These are phyloP conservation scores for Argentina anserina DNA, from an alignment of 306 rosid genomes.

Conservation along the genomic window DNA sequence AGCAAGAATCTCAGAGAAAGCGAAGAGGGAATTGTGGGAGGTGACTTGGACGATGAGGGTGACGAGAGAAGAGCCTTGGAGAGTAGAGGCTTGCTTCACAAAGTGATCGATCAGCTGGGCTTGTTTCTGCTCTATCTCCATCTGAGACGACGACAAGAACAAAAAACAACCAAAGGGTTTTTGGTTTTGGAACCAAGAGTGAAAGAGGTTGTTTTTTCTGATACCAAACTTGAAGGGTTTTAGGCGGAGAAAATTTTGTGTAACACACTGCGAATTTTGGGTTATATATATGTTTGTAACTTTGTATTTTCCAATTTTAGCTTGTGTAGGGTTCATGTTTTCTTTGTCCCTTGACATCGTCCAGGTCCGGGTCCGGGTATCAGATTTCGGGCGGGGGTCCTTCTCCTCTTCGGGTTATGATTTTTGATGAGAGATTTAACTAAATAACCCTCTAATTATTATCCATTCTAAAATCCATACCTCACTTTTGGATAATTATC, in stretches of 20 bases:
- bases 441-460: too few species aligned
- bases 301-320: background rate
- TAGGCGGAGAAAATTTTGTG: background rate
- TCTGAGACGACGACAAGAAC: background rate
- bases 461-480: too few species aligned
- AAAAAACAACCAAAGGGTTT: background rate
- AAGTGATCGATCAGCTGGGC: slow-evolving; percentile 18
- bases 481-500: too few species aligned
- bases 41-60: slow-evolving; percentile 16
- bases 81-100: slow-evolving; percentile 22
- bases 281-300: background rate
- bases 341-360: background rate
- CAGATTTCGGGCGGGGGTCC: too few species aligned
- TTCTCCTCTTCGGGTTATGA: too few species aligned
- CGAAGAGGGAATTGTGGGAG: slow-evolving; percentile 16
- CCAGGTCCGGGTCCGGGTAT: slow-evolving; percentile 1
- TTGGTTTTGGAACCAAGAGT: background rate
- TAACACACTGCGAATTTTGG: too few species aligned
- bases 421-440: too few species aligned
- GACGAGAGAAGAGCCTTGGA: slow-evolving; percentile 20
- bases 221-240: background rate
- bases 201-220: background rate
- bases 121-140: slow-evolving; percentile 23
- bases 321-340: background rate
- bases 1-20: slow-evolving; percentile 21